Evolutionary conservation across 257 asterid species (phyloP).

Genomic region (Solanum lycopersicoides): DNA sequence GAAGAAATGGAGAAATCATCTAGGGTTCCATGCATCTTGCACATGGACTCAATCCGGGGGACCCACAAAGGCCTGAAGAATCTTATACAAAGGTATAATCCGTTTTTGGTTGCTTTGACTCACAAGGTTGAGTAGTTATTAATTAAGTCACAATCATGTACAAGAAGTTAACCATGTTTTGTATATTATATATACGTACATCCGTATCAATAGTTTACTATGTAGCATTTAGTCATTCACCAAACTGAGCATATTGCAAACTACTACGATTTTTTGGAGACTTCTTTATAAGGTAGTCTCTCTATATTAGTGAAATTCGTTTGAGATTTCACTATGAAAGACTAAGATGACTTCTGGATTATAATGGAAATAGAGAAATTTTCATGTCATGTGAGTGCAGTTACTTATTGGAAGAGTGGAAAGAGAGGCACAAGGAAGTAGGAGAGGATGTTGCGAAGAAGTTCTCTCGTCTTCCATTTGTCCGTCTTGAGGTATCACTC

Average conservation of each 20-base stretch:
- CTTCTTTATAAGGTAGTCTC: neutral
- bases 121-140: neutral
- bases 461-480: conserved; percentile 41
- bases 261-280: neutral
- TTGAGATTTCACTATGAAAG: neutral
- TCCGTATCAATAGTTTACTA: neutral
- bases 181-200: neutral
- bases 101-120: neutral
- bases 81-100: conserved; percentile 50
- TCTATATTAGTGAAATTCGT: neutral
- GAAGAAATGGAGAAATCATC: conserved; percentile 25
- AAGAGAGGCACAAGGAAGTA: conserved; percentile 28
- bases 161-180: neutral
- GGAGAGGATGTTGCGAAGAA: conserved; percentile 29
- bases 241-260: neutral
- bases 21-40: conserved; percentile 66
- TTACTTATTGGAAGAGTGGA: conserved; percentile 85
- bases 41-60: conserved; percentile 85
- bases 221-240: neutral
- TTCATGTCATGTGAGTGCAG: conserved; percentile 33
- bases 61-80: conserved; percentile 58
- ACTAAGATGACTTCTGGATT: neutral
- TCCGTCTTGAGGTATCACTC: conserved; percentile 47
- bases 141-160: neutral
- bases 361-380: neutral